Base-by-base conservation (phyloP, 2,329 filamentous ascomycete genomes). In the Verticillium longisporum region DNA sequence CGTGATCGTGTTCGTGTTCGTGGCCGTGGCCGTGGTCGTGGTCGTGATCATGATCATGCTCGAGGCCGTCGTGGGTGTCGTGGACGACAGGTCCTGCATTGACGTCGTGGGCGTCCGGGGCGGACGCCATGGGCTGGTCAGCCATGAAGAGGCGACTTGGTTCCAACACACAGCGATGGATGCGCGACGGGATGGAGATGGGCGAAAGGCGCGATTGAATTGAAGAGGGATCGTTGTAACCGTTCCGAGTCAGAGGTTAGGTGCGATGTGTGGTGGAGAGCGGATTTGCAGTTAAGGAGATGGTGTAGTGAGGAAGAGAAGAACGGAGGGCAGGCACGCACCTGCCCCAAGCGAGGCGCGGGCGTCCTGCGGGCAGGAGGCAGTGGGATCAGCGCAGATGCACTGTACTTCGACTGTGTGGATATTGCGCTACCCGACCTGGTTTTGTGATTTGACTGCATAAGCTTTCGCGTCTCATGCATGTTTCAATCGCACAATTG, bases 141-240 rank as follows among this genome's bases (percentile, higher is more conserved):
- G 63, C 57, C 62, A 65, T 64, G 41, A 58, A 41, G 37, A 38
- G 38, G 57, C 38, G 38, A 53, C n/a, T 10, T 59, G 34, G 26
- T 26, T 57, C n/a, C 32, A 32, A n/a, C 45, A 38, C 14, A 26
- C 37, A 26, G 36, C 33, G 2, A 36, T 13, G 15, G 50, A 50
- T 26, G 26, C 45, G 45, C 45, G 45, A 50, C 45, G 50, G 55
- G 26, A 26, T 41, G n/a, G 57, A 55, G 57, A 32, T 36, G n/a
- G 32, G 57, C 54, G 45, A 41, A 56, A 58, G 55, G 55, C 61
- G 57, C 56, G 60, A 63, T 63, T 59, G 60, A 61, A 63, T 64
- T 64, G 63, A 60, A 55, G 54, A 62, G 45, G 13, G 57, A 65
- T 65, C 63, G 63, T 65, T 65, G 63, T 65, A 65, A 64, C 63